Evolutionary conservation across 345 rosid genomes (phyloP), one percentile per base, ranked within the genome.

Genomic region (Populus pruinosa): DNA sequence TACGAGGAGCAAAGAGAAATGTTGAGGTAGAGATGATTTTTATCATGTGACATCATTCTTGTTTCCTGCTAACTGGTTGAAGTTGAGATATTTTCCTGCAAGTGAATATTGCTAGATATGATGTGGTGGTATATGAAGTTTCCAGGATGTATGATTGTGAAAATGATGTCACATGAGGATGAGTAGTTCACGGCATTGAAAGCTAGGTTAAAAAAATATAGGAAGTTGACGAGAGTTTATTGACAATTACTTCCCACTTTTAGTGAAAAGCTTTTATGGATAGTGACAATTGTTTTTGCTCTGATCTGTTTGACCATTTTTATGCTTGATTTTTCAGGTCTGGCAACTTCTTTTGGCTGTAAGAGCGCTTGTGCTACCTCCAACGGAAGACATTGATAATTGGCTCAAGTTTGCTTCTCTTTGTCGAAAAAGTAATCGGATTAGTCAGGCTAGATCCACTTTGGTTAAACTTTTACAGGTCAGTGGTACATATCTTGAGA

Each of bases 351-450:
- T 96, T 85, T 87, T 96, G 83, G 90, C 91, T 68, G 97, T 96
- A 72, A 88, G 98, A 81, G 98, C 99, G 38, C 94, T 96, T 63
- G 95, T 96, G 70, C 87, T 93, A 69, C 99, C 99, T 59, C 99
- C 99, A 31, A 87, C 95, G 0, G 97, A 92, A 82, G 98, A 96
- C 80, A 85, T 89, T 82, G 97, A 96, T 81, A 91, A 88, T 25
- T 96, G 98, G 99, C 94, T 96, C 74, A 93, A 91, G 89, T 96
- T 96, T 85, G 91, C 97, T 80, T 89, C 95, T 35, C 97, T 93
- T 71, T 96, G 99, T 85, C 91, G 93, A 56, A 85, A 93, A 83
- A 96, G 77, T 88, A 93, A 91, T 77, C 90, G 98, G 79, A 90
- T 93, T 80, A 92, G 95, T 83, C 99, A 93, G 87, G 98, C 99